Evolutionary conservation across 2,329 filamentous ascomycete species (phyloP), one percentile per base, ranked within the genome.

Genomic region (Paramyrothecium sp.): DNA sequence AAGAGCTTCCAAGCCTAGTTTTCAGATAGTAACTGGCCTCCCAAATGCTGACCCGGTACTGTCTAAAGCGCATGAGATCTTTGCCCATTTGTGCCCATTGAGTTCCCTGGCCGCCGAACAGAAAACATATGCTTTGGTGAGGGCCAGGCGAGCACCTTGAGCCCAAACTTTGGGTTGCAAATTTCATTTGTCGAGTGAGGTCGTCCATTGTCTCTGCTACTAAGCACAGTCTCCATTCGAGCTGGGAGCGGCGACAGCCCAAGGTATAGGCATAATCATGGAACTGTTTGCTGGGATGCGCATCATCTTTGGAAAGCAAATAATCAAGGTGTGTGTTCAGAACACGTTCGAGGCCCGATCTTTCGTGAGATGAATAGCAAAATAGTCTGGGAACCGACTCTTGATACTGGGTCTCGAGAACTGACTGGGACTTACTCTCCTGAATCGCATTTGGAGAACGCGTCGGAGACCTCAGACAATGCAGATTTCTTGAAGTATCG

Each of bases 211-310:
- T 73, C 11, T 61, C 65, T 4, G 77, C 75, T 33, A 78, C 67
- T 3, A 76, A 60, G 3, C 72, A 71, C 3, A 68, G 61, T 54
- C 72, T 79, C 75, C 77, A 81, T 55, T 77, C 74, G 16, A 81
- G 59, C 7, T 61, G 67, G 0, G 79, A 80, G 16, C 80, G 75
- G 3, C 80, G 77, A 38, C 71, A 75, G 22, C 67, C 70, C 17
- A 81, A 68, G 1, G 79, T 82, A 60, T 81, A 81, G 3, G 78
- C 72, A 51, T 81, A 76, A 56, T 80, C 62, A 33, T 68, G 61
- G 33, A 79, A 60, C n/a, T 72, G 63, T 1, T 61, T 55, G 0
- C 20, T 8, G 2, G 65, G 52, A 4, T 50, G 17, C 5, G 20
- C 20, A 11, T 53, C 48, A 7, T 56, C 41, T 13, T 63, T 57